Evolutionary conservation across 805 yeast genomes (phyloP).

Genomic region (Wickerhamomyces sydowiorum): DNA sequence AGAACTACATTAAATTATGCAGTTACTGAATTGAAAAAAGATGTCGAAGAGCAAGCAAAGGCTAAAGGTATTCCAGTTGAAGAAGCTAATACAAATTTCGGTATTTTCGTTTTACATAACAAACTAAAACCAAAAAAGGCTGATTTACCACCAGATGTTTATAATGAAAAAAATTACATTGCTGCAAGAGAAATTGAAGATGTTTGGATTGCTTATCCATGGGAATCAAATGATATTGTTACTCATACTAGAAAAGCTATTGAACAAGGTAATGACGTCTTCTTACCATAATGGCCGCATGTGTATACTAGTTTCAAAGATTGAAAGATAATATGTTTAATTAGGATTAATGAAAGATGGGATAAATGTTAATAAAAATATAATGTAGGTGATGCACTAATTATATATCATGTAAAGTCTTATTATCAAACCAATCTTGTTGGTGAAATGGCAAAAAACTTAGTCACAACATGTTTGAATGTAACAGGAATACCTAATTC

Average conservation of each 20-base stretch:
- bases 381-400: no score
- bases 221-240: slow-evolving; percentile 78
- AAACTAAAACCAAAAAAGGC: slow-evolving; percentile 70
- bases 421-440: not conserved
- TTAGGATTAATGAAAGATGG: no score
- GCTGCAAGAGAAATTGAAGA: slow-evolving; percentile 76
- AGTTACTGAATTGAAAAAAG: slow-evolving; percentile 65
- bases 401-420: no score
- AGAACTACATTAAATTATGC: slow-evolving; percentile 83
- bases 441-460: not conserved
- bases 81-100: slow-evolving; percentile 51
- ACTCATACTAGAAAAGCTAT: slow-evolving; percentile 66
- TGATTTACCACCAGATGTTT: slow-evolving; percentile 57
- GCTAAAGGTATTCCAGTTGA: slow-evolving; percentile 40
- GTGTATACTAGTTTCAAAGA: not conserved
- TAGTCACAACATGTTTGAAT: not conserved
- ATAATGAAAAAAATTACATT: slow-evolving; percentile 55
- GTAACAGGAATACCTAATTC: slow-evolving; percentile 6
- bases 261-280: slow-evolving; percentile 66
- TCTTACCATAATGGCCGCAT: slow-evolving; percentile 15
- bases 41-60: slow-evolving; percentile 55
- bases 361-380: no score
- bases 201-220: slow-evolving; percentile 81
- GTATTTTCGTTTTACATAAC: slow-evolving; percentile 74
- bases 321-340: no score